These are phyloP conservation scores for Penicillium polonicum DNA, from an alignment of 2,329 filamentous ascomycete genomes.

Conservation along the genomic window DNA sequence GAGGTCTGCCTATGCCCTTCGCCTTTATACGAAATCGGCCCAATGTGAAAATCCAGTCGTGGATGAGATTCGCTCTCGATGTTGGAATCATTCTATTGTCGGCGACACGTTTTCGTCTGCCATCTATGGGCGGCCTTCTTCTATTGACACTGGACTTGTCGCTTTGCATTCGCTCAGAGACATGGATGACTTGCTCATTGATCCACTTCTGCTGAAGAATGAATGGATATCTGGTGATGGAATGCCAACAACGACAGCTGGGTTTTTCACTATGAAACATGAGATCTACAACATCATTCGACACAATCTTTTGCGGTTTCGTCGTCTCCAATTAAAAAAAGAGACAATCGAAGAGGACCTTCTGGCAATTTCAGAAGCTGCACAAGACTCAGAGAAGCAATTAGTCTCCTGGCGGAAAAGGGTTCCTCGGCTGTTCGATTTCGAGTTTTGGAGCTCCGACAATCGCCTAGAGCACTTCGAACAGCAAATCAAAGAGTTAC, in stretches of 20 bases:
- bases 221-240: constrained; percentile 13
- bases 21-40: constrained; percentile 15
- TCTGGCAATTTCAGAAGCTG: constrained; percentile 9
- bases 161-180: constrained; percentile 23
- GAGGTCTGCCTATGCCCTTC: constrained; percentile 22
- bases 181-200: constrained; percentile 24
- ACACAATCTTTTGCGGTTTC: constrained; percentile 27
- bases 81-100: constrained; percentile 33
- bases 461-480: constrained; percentile 3
- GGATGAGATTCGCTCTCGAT: constrained; percentile 30
- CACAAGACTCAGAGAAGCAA: constrained; percentile 6
- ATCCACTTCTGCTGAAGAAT: constrained; percentile 5
- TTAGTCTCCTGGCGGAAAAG: background rate
- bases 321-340: constrained; percentile 21
- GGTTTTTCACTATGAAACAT: constrained; percentile 30
- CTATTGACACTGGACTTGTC: constrained; percentile 28
- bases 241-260: constrained; percentile 2
- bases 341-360: constrained; percentile 7
- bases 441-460: constrained; percentile 6
- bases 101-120: constrained; percentile 31
- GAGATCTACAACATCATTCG: constrained; percentile 31
- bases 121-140: constrained; percentile 32
- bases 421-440: constrained; percentile 8
- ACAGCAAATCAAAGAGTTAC: background rate
- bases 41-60: constrained; percentile 7